Evolutionary conservation across 2,329 filamentous ascomycete genomes (phyloP), one percentile per base, ranked within the genome.

Genomic region (Sporothrix inflata): DNA sequence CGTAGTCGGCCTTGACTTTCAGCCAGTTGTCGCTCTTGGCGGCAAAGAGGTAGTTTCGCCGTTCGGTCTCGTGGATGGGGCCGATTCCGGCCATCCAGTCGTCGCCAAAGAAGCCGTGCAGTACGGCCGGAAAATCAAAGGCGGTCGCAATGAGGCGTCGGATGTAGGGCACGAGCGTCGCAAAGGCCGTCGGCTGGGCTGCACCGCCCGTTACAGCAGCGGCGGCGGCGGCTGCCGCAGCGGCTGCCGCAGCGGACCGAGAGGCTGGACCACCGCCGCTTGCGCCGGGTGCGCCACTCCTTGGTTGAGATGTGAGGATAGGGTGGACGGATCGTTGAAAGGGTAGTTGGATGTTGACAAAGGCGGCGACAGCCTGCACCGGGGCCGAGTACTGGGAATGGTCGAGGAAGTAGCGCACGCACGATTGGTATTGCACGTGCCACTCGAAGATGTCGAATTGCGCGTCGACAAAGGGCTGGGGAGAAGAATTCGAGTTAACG

Each of bases 81-180:
- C 94, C 92, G 66, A 98, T 87, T 1, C 96, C 96, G 24, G 87
- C 84, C 45, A 84, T 82, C 93, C 94, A 99, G 79, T 97, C 92
- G 75, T 98, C 93, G n/a, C 96, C 96, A 77, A 98, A 99, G 83
- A 98, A 97, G 12, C 94, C 94, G 79, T 97, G 93, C 73, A 99
- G 84, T n/a, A 98, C 91, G 0, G 90, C 90, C 0, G 92, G 90
- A 53, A 90, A 90, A 80, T 98, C 96, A 83, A 97, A 96, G 1
- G 94, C 95, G 0, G 95, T 98, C 19, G 93, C 93, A 63, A 98
- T 90, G 1, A 98, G 87, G 19, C 96, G 92, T 45, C 95, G 91
- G 74, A 98, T 91, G 80, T 97, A 99, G 0, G 96, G 95, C 4
- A 96, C 88, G 12, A 98, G 85, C 1, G 92, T 94, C 61, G 94